Base-by-base conservation (phyloP, 495 filamentous ascomycete genomes). In the Tuber borchii region DNA sequence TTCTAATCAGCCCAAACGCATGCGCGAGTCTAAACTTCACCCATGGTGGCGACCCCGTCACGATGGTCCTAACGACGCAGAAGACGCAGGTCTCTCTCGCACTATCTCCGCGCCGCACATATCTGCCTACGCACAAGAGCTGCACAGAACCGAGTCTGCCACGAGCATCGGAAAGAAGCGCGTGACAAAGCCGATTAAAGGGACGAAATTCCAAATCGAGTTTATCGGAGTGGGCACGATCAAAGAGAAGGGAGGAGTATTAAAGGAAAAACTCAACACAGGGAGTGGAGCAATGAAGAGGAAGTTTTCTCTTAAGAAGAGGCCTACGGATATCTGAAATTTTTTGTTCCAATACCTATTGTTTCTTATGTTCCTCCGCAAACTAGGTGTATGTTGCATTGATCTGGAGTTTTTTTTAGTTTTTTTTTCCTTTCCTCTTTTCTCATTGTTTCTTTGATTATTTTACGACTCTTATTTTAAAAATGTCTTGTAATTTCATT, bases 41-140 rank as follows among this genome's bases (percentile, higher is more conserved):
- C 79, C 79, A 2, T 81, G 79, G 79, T 81, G 79, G 79, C 79
- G 78, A 31, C 79, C 79, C 17, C 75, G 79, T 17, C 65, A 70
- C 17, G 74, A 81, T 40, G n/a, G 42, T 34, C 20, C 39, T 45
- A 40, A 31, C 39, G 74, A 69, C 20, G 17, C 77, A 46, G 78
- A 81, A 69, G 79, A 78, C 65, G 56, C 80, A 34, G 74, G 78
- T 22, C 40, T 80, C n/a, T 70, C 78, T 8, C 71, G 74, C 8
- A 71, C 75, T 8, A 61, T 80, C 44, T 74, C 65, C 73, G 70
- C 70, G 14, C 56, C 56, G n/a, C 26, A 65, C 26, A 65, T 31
- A 31, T 31, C 56, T 65, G 26, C 56, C 56, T 65, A 65, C 56
- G 12, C 56, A 6, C 56, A 65, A n/a, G 56, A 65, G 31, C n/a